Base-by-base conservation (phyloP, 345 rosid species). In the Melaleuca quinquenervia region DNA sequence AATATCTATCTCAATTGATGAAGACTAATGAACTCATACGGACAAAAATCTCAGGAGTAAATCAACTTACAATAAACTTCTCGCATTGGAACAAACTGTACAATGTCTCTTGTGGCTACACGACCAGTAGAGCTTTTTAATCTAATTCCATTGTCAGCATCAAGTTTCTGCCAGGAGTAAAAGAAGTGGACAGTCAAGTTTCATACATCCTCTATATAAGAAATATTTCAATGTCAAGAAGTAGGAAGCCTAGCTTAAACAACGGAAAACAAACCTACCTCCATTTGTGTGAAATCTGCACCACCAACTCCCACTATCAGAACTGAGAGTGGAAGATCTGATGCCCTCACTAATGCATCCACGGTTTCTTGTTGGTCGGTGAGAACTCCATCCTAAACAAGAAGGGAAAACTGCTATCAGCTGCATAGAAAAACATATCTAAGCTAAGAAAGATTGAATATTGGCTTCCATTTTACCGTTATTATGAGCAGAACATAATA, bases 251-350 rank as follows among this genome's bases (percentile, higher is more conserved):
- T 74, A 27, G 55, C 60, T 26, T 49, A 32, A 22, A 36, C 0
- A 29, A 74, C 58, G 53, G 78, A 85, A n/a, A 49, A 83, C 54
- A 26, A 24, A 87, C 82, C 86, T 89, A 95, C 99, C 96, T 96
- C 98, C 98, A 96, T 96, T 88, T 96, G 95, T 51, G 78, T 92
- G 84, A 95, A 96, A 86, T 96, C 97, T 13, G 96, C 95, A 85
- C 87, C 85, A 52, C 99, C 99, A 53, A 95, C 98, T 62, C 99
- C 99, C 3, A 96, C 94, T 27, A 95, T 94, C 83, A 96, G 96
- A 86, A 95, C 84, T 53, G 99, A 96, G 60, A 96, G 85, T 11
- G 99, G 99, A 87, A 96, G 98, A 91, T 96, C 98, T 82, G 99
- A 96, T 82, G 98, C 98, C 88, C 88, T 92, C 87, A 96, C 98